Base-by-base conservation (phyloP, 2,329 filamentous ascomycete species). In the Sporothrix phasma region DNA sequence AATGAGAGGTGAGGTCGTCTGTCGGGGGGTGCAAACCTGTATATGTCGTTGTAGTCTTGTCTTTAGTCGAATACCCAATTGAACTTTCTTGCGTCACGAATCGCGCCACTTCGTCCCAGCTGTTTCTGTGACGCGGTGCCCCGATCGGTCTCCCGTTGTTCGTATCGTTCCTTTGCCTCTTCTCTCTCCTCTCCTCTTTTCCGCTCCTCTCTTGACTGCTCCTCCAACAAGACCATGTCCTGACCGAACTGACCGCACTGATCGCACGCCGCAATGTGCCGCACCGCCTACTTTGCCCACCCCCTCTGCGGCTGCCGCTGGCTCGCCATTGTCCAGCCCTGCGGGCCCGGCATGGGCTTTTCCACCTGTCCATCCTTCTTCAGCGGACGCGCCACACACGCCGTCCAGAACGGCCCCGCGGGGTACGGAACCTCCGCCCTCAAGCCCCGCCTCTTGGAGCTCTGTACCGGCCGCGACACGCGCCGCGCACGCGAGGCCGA, bases 261-360 rank as follows among this genome's bases (percentile, higher is more conserved):
- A 3, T 11, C 22, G 19, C n/a, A 46, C 45, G 2, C 45, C 45
- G 3, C 29, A n/a, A 83, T 84, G 81, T 84, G 81, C 71, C 68
- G 69, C 19, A 75, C 78, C n/a, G 76, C 73, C 29, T 78, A 79
- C 71, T 81, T 77, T 72, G 74, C 75, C 65, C 78, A 81, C 71
- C 77, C 76, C 59, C 69, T 68, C 65, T 84, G 82, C 76, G 73
- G 74, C 11, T 82, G 83, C 74, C 76, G 75, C 68, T 85, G 82
- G 82, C 75, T 80, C 47, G 70, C 77, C 66, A 75, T 84, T 69
- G 72, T 71, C 3, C 66, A 72, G 51, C 77, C 79, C 5, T 85
- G 82, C 73, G 74, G 69, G 3, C 79, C 79, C 0, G 77, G 77
- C 13, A 75, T 76, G 71, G 80, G 81, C 65, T 84, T 84, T 73